These are phyloP conservation scores for Mortierella sp. DNA, from an alignment of 371 early-diverging fungal genomes.

Conservation along the genomic window DNA sequence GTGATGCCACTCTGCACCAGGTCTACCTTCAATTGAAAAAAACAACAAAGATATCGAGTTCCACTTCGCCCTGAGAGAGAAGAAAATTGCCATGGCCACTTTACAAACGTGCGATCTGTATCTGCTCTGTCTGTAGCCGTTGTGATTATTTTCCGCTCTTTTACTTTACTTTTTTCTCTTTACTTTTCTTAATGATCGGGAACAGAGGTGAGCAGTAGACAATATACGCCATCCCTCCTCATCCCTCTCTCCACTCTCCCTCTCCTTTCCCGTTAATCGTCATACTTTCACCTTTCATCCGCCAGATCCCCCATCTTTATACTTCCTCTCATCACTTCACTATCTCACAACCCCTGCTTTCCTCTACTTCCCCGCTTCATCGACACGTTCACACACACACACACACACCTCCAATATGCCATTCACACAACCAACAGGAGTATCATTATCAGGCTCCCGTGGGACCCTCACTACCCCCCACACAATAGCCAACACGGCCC, in stretches of 20 bases:
- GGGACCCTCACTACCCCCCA: background rate
- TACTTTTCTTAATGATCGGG: background rate
- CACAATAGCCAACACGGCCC: background rate
- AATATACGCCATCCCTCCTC: background rate
- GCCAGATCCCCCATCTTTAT: too few species aligned
- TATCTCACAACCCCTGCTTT: background rate
- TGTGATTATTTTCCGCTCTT: background rate
- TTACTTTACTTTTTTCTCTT: constrained; percentile 5
- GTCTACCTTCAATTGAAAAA: background rate
- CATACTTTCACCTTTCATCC: background rate
- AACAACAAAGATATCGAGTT: background rate
- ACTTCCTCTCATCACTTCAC: background rate
- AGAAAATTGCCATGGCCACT: too few species aligned
- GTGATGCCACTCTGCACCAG: background rate
- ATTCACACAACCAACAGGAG: constrained; percentile 42
- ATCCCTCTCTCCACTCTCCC: background rate
- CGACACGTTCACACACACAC: background rate
- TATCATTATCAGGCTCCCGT: constrained; percentile 10
- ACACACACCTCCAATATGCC: constrained; percentile 18
- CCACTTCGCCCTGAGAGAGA: background rate
- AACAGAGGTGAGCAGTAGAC: background rate
- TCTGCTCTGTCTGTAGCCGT: background rate
- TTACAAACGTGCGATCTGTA: too few species aligned
- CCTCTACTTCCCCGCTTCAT: background rate
- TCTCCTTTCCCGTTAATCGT: background rate